phyloP scores from a whole-genome alignment of 2,329 filamentous ascomycete species.

The Trichoderma citrinoviride region DNA sequence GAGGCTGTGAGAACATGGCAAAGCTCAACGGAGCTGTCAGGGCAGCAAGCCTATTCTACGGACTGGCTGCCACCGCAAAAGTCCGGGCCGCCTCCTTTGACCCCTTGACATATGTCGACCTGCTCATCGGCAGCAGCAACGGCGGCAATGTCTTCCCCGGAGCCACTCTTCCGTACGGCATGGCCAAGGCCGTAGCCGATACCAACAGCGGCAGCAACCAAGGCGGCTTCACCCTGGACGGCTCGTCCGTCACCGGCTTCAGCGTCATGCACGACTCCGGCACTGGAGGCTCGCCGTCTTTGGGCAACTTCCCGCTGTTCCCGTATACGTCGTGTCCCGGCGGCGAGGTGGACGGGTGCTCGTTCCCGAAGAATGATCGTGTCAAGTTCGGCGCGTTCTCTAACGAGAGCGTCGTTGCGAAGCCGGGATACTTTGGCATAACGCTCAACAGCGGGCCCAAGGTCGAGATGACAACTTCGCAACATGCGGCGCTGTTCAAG shows the following conservation, averaged over 20 bases:
- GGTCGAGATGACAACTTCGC: conserved; percentile 65
- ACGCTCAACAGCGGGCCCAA: conserved; percentile 55
- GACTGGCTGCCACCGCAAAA: neutral
- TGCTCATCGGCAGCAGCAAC: conserved; percentile 36
- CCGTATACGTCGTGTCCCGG: conserved; percentile 60
- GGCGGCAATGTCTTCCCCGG: conserved; percentile 45
- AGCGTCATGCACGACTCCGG: conserved; percentile 59
- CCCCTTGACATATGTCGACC: conserved; percentile 35
- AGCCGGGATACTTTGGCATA: conserved; percentile 65
- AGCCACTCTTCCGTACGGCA: conserved; percentile 45
- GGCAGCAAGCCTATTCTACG: neutral
- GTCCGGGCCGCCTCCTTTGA: conserved; percentile 24
- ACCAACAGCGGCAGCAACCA: conserved; percentile 46
- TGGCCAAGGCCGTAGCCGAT: conserved; percentile 59
- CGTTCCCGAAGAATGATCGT: conserved; percentile 51
- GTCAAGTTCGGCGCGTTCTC: conserved; percentile 45
- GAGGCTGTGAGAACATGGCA: neutral
- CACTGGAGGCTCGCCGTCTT: conserved; percentile 56
- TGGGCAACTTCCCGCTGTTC: conserved; percentile 74
- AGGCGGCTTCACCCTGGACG: conserved; percentile 56
- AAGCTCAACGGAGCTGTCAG: neutral
- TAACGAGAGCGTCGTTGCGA: conserved; percentile 52
- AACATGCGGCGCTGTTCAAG: conserved; percentile 63
- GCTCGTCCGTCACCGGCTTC: conserved; percentile 51
- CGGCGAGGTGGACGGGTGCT: conserved; percentile 61